Conservation (phyloP, 2,329 filamentous ascomycete species). For the Dothistroma septosporum region DNA sequence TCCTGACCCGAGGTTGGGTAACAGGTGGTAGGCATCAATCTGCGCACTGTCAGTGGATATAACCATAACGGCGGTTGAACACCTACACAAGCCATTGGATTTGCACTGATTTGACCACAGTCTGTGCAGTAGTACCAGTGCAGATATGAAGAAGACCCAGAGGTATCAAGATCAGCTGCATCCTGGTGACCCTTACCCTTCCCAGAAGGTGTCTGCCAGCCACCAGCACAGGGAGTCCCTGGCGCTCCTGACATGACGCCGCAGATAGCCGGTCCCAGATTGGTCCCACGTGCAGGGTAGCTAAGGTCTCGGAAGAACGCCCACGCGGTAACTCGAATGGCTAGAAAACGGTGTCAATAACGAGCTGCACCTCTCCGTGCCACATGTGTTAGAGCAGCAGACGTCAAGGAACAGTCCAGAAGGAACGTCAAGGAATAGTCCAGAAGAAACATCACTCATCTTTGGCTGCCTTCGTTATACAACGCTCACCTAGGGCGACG, state of each 20-base stretch:
- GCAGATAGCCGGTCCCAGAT: background rate
- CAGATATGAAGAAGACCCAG: background rate
- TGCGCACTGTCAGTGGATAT: background rate
- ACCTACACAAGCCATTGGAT: background rate
- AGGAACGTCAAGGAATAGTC: background rate
- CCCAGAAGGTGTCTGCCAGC: background rate
- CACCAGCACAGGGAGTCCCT: background rate
- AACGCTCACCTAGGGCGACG: background rate
- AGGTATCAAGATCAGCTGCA: background rate
- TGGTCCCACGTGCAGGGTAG: background rate
- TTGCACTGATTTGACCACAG: background rate
- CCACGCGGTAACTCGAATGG: background rate
- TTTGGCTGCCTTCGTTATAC: background rate
- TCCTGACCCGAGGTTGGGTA: background rate
- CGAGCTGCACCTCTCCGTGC: background rate
- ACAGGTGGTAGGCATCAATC: background rate
- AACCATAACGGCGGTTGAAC: background rate
- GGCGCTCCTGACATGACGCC: background rate
- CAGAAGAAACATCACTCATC: background rate
- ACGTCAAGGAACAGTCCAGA: background rate
- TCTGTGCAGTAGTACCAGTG: background rate
- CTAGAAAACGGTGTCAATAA: background rate
- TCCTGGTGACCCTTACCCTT: background rate
- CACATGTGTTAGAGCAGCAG: background rate
- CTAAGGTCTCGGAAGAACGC: background rate